Percentiles rank a stretch among this genome's conserved stretches.
These are phyloP conservation scores for Mycena venus DNA, from an alignment of 768 basidiomycete species.

Conservation along the genomic window DNA sequence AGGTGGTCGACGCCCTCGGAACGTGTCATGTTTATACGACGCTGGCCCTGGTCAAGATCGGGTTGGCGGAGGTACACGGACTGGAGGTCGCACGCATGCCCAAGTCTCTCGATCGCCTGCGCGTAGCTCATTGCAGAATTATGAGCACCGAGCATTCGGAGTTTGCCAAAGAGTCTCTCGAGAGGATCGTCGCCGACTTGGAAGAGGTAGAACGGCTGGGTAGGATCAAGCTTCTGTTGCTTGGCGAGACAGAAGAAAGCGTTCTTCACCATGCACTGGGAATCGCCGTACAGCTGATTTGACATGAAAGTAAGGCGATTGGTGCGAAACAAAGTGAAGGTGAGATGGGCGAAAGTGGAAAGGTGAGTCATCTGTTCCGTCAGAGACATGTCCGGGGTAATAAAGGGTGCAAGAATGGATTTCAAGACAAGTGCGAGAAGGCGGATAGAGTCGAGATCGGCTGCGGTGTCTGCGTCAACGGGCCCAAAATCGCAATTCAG, in stretches of 20 bases:
- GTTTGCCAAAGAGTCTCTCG: conserved; percentile 43
- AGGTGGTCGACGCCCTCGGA: conserved; percentile 18
- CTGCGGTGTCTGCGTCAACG: neutral
- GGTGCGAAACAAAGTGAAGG: too few species aligned
- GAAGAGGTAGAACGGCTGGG: too few species aligned
- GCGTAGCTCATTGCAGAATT: conserved; percentile 18
- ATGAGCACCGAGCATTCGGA: conserved; percentile 31
- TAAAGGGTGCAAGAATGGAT: conserved; percentile 34
- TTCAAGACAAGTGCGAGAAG: conserved; percentile 26
- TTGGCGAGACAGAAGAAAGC: conserved; percentile 32
- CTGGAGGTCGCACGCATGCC: too few species aligned
- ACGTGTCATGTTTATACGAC: neutral
- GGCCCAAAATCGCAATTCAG: neutral
- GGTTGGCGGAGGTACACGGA: neutral
- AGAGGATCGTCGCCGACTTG: conserved; percentile 44
- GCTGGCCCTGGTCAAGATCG: conserved; percentile 1
- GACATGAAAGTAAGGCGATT: conserved; percentile 41
- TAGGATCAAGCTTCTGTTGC: too few species aligned
- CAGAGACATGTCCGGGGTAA: conserved; percentile 32
- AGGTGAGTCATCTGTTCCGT: conserved; percentile 44
- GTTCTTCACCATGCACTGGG: conserved; percentile 45
- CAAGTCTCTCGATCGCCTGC: conserved; percentile 3
- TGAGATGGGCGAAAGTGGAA: conserved; percentile 39
- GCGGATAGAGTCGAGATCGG: conserved; percentile 10
- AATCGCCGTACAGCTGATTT: conserved; percentile 46